Conservation (phyloP, 1,284 basidiomycete species). For the Cutaneotrichosporon sp. region DNA sequence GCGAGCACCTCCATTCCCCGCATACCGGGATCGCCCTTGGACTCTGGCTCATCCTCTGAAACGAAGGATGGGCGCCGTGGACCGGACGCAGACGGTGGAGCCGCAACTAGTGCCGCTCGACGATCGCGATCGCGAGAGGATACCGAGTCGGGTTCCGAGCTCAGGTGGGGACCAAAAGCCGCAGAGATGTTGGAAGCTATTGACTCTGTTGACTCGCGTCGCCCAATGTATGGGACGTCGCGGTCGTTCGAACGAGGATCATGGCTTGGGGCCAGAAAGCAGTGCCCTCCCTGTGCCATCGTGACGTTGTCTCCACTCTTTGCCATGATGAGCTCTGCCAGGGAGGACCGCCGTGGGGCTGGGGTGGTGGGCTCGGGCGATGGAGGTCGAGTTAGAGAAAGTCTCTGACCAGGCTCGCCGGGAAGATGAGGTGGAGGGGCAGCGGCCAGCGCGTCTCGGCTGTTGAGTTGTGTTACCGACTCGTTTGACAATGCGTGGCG, state of each 20-base stretch:
- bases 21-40: constrained; percentile 29
- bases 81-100: not conserved
- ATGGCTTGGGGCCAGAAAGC: not conserved
- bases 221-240: constrained; percentile 7
- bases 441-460: not conserved
- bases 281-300: constrained; percentile 16
- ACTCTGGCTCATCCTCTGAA: constrained; percentile 20
- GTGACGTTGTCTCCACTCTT: constrained; percentile 37
- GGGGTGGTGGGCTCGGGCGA: constrained; percentile 22
- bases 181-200: not conserved
- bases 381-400: constrained; percentile 26
- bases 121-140: not conserved
- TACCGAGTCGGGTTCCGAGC: not conserved
- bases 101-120: not conserved
- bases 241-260: not conserved
- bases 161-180: not conserved
- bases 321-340: constrained; percentile 40
- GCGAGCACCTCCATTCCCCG: constrained; percentile 44
- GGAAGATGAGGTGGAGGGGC: not conserved
- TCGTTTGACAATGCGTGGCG: constrained; percentile 9
- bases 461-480: constrained; percentile 5
- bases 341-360: constrained; percentile 26
- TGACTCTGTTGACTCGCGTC: constrained; percentile 32
- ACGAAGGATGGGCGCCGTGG: constrained; percentile 2
- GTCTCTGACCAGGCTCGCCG: not conserved